Conservation (phyloP, 768 basidiomycete species). For the Hericium alpestre region DNA sequence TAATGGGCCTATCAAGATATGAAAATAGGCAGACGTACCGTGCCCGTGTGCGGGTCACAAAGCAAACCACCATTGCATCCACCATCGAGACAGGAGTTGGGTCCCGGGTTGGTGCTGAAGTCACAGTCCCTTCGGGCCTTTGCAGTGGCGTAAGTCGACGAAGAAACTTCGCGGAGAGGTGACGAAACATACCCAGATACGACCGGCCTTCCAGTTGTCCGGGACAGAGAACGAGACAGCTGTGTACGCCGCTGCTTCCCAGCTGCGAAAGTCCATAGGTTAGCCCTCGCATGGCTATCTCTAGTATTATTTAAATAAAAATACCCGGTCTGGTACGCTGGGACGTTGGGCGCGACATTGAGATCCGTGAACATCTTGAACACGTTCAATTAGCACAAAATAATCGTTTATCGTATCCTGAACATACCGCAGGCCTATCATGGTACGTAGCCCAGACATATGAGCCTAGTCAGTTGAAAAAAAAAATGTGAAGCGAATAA, state of each 20-base stretch:
- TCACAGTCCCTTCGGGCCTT: constrained; percentile 17
- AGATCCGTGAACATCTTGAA: constrained; percentile 10
- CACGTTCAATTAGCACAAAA: neutral
- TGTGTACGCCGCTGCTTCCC: constrained; percentile 12
- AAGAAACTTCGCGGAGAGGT: neutral
- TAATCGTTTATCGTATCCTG: neutral
- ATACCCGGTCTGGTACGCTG: constrained; percentile 7
- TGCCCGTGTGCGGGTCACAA: constrained; percentile 15
- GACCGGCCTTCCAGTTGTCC: constrained; percentile 17
- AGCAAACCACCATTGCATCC: constrained; percentile 19
- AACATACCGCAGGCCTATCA: neutral
- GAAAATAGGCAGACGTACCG: constrained; percentile 6
- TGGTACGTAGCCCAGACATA: neutral
- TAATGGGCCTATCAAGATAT: neutral
- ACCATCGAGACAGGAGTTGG: constrained; percentile 15
- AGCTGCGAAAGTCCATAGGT: constrained; percentile 1
- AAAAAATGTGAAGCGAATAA: neutral
- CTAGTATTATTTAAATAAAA: neutral
- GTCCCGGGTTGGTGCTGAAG: constrained; percentile 12
- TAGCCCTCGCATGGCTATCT: neutral
- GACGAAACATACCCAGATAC: constrained; percentile 15
- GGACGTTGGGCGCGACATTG: neutral
- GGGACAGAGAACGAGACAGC: constrained; percentile 14
- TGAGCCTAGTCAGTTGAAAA: neutral
- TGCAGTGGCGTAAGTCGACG: neutral